phyloP scores from a whole-genome alignment of 345 rosid species.

The Citrus unshiu region DNA sequence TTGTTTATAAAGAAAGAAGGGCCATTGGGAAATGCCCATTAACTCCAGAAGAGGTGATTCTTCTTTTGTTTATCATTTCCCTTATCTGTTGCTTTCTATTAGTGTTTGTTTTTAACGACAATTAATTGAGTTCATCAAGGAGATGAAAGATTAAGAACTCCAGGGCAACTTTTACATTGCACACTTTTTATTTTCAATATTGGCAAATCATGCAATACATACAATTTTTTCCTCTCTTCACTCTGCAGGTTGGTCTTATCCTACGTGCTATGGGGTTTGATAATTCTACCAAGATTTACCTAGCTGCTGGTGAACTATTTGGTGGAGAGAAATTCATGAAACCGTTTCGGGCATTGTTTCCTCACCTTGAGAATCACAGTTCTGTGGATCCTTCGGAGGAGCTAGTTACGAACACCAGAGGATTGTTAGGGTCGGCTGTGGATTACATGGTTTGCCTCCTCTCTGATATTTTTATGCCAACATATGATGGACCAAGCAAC shows the following conservation, averaged over 20 bases:
- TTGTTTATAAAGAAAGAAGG: slow-evolving; percentile 66
- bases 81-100: neutral
- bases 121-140: neutral
- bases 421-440: slow-evolving; percentile 94
- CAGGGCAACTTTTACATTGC: neutral
- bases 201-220: neutral
- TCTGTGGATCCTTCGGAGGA: slow-evolving; percentile 80
- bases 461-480: slow-evolving; percentile 95
- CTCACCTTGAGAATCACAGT: slow-evolving; percentile 92
- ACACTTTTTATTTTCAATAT: neutral
- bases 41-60: slow-evolving; percentile 84
- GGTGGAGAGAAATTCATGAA: slow-evolving; percentile 92
- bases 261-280: slow-evolving; percentile 86
- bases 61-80: slow-evolving; percentile 5
- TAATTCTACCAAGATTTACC: slow-evolving; percentile 82
- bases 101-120: neutral
- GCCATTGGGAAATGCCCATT: slow-evolving; percentile 91
- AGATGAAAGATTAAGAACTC: neutral
- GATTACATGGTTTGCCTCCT: slow-evolving; percentile 99
- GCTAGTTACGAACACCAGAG: slow-evolving; percentile 50
- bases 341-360: slow-evolving; percentile 75
- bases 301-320: slow-evolving; percentile 96
- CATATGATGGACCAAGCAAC: slow-evolving; percentile 99
- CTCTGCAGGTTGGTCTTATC: slow-evolving; percentile 84
- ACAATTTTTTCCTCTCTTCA: slow-evolving; percentile 11